Evolutionary conservation across 2,329 filamentous ascomycete genomes (phyloP).

Genomic region (Shiraia sp.): DNA sequence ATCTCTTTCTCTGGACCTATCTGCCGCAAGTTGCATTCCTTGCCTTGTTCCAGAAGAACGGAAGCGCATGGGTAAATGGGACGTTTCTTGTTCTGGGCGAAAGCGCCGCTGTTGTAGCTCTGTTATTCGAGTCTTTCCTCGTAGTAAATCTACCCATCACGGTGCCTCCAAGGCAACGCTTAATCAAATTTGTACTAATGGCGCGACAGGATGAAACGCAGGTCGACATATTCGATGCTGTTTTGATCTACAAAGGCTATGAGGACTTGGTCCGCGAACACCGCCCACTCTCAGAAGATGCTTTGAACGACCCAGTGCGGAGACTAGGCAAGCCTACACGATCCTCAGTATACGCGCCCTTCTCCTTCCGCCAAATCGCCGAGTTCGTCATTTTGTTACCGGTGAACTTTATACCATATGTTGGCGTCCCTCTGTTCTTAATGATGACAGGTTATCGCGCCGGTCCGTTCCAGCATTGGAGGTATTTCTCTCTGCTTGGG

Average conservation of each 20-base stretch:
- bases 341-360: slow-evolving; percentile 80
- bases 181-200: not conserved
- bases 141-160: slow-evolving; percentile 33
- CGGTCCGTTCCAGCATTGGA: slow-evolving; percentile 86
- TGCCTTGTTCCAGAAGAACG: slow-evolving; percentile 78
- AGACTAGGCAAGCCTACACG: slow-evolving; percentile 81
- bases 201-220: slow-evolving; percentile 65
- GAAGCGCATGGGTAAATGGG: slow-evolving; percentile 86
- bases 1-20: slow-evolving; percentile 87
- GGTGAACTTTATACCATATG: slow-evolving; percentile 82
- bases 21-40: slow-evolving; percentile 88
- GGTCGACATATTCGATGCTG: slow-evolving; percentile 76
- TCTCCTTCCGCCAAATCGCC: slow-evolving; percentile 85
- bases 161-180: not conserved
- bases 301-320: slow-evolving; percentile 69
- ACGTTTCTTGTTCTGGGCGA: slow-evolving; percentile 79
- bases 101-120: slow-evolving; percentile 63
- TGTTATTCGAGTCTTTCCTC: slow-evolving; percentile 58
- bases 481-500: slow-evolving; percentile 82
- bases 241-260: slow-evolving; percentile 74
- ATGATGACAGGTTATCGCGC: slow-evolving; percentile 84
- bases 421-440: slow-evolving; percentile 84
- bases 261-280: slow-evolving; percentile 55
- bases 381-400: slow-evolving; percentile 72
- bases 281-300: slow-evolving; percentile 67